Base-by-base conservation (phyloP, 1,284 basidiomycete species). In the Apiotrichum gamsii region DNA sequence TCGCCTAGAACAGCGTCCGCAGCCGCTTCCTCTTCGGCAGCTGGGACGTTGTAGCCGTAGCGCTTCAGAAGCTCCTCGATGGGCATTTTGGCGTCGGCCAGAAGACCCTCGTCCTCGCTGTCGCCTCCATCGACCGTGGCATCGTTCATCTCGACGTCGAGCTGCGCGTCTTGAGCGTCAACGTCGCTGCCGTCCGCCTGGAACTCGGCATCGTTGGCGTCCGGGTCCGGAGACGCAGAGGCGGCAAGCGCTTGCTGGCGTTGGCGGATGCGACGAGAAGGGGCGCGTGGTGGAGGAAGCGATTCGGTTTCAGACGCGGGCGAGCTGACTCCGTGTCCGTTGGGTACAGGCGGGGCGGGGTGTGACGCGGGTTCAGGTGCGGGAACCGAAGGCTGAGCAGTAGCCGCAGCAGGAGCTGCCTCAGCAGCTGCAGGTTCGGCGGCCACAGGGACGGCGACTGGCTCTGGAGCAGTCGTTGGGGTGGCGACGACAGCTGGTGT, bases 51-150 rank as follows among this genome's bases (percentile, higher is more conserved):
- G 48, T 76, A 75, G 0, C 74, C 75, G 51, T 80, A 80, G 50
- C 74, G 72, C 45, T 66, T 67, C 51, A 78, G 64, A 1, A 79
- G 64, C 58, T 78, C 77, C 50, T 79, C 78, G 43, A 79, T 74
- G 1, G 78, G 75, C 40, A 80, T 36, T 47, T 78, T 71, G 18
- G 77, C 76, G 57, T 79, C 77, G 4, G 73, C 73, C 15, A 70
- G 59, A 0, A 79, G 64, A 0, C 75, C 78, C 33, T 74, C 76
- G 53, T 78, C 72, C 57, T 77, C 76, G 33, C 72, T 72, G 43
- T 75, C 74, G 34, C 65, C 65, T 24, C 62, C 67, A 23, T 65
- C 64, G n/a, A 65, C 67, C n/a, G 62, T 64, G 8, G 70, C 72
- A 34, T 64, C 65, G 43, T 72, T 69, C 73, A 76, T 74, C 56